Percentiles rank a stretch among this genome's conserved stretches.
These are phyloP conservation scores for Galerina marginata DNA, from an alignment of 768 basidiomycete genomes.

Conservation along the genomic window DNA sequence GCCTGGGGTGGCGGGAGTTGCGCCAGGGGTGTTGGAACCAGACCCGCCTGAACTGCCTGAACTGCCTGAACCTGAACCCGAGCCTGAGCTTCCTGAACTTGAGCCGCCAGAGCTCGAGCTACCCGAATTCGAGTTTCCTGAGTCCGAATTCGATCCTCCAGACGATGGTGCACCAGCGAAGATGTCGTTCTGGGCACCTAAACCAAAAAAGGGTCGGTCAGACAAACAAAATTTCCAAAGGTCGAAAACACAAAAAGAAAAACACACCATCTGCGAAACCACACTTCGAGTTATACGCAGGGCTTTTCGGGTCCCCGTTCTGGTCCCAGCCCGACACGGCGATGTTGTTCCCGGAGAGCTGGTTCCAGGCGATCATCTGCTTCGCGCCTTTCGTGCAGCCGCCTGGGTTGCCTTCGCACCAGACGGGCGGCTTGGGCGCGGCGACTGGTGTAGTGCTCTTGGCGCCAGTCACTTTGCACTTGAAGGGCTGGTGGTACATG, in stretches of 20 bases:
- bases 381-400: constrained; percentile 54
- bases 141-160: neutral
- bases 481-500: constrained; percentile 53
- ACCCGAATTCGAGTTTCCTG: constrained; percentile 2
- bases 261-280: constrained; percentile 53
- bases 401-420: constrained; percentile 53
- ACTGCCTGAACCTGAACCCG: neutral
- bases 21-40: neutral
- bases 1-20: neutral
- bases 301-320: constrained; percentile 45
- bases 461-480: constrained; percentile 54
- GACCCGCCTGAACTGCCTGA: neutral
- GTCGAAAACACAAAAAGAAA: constrained; percentile 24
- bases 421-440: constrained; percentile 48
- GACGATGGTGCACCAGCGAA: constrained; percentile 31
- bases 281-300: constrained; percentile 53
- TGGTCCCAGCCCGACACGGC: constrained; percentile 45
- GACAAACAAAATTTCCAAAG: neutral
- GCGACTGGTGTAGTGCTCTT: constrained; percentile 45
- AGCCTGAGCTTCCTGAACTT: neutral
- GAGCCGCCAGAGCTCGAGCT: neutral
- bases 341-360: constrained; percentile 53
- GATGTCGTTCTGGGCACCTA: constrained; percentile 52
- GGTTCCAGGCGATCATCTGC: constrained; percentile 63
- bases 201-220: neutral